Base-by-base conservation (phyloP, 495 filamentous ascomycete genomes). In the Friedmanniomyces simplex region DNA sequence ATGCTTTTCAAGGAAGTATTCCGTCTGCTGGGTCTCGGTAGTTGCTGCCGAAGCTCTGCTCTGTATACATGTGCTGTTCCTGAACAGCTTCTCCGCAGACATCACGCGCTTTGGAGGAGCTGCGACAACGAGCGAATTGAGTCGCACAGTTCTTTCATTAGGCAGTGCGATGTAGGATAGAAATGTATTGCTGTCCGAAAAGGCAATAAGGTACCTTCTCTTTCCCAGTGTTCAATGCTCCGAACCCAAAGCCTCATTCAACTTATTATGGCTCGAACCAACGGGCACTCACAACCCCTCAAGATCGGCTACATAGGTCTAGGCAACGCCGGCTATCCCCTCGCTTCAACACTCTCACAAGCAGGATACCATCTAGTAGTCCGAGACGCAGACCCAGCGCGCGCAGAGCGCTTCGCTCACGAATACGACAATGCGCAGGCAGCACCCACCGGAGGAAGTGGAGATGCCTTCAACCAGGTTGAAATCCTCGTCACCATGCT, bases 401-500 rank as follows among this genome's bases (percentile, higher is more conserved):
- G 59, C 30, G 54, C 59, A 2, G 7, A 61, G 20, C 30, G 37
- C 2, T 61, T 61, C 37, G 45, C 26, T 7, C 13, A 42, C 1
- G 59, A 52, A 39, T 30, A 61, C 41, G 12, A 18, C 13, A 26
- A 52, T 36, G 37, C 53, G 7, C 1, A n/a, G 12, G 34, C 46
- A 8, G 59, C n/a, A n/a, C n/a, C 30, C 10, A 13, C 6, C n/a
- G 32, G 21, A 6, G 20, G 26, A 0, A 30, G 36, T 16, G 14
- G 8, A 6, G 21, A 49, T 41, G 58, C 58, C 13, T 57, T 45
- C 39, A 46, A 20, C 22, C 53, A 61, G 28, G 56, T 58, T 14
- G 48, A 58, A 21, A 36, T 61, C 37, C 47, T 61, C n/a, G 48
- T 61, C 21, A 61, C 59, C 1, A 61, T 61, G 59, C 41, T 61